Evolutionary conservation across 345 rosid genomes (phyloP).

Genomic region (Rhodomyrtus tomentosa): DNA sequence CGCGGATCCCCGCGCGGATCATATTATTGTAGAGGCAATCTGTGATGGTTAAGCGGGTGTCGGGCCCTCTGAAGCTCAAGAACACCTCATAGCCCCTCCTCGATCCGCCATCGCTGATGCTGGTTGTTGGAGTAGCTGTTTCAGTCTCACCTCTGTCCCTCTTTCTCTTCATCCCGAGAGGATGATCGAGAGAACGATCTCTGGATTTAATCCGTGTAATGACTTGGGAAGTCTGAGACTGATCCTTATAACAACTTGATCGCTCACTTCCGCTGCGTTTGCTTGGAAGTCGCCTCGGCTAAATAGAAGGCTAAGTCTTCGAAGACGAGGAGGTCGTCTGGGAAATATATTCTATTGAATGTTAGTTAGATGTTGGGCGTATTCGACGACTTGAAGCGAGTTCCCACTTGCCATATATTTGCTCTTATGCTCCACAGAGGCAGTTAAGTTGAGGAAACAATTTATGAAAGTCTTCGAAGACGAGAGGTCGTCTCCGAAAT

Average conservation of each 20-base stretch:
- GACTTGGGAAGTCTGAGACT: not conserved
- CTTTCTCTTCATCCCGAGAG: not conserved
- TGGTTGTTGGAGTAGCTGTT: fast-evolving
- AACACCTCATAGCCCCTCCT: not conserved
- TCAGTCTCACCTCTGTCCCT: fast-evolving
- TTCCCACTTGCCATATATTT: not conserved
- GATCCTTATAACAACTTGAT: not conserved
- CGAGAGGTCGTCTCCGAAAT: too few relatives aligned
- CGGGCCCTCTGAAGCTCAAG: not conserved
- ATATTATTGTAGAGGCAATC: not conserved
- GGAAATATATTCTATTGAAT: too few relatives aligned
- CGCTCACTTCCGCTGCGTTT: not conserved
- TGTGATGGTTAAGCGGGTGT: not conserved
- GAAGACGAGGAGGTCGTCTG: too few relatives aligned
- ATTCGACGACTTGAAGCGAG: not conserved
- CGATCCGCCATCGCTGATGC: not conserved
- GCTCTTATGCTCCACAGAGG: too few relatives aligned
- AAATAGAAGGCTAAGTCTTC: too few relatives aligned
- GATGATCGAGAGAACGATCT: not conserved
- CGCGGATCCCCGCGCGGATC: not conserved
- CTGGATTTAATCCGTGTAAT: not conserved
- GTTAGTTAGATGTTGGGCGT: not conserved
- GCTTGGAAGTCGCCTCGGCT: too few relatives aligned
- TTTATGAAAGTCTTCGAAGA: too few relatives aligned
- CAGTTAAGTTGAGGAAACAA: too few relatives aligned